Base-by-base conservation (phyloP, 495 filamentous ascomycete species). In the Margaritispora aquatica region DNA sequence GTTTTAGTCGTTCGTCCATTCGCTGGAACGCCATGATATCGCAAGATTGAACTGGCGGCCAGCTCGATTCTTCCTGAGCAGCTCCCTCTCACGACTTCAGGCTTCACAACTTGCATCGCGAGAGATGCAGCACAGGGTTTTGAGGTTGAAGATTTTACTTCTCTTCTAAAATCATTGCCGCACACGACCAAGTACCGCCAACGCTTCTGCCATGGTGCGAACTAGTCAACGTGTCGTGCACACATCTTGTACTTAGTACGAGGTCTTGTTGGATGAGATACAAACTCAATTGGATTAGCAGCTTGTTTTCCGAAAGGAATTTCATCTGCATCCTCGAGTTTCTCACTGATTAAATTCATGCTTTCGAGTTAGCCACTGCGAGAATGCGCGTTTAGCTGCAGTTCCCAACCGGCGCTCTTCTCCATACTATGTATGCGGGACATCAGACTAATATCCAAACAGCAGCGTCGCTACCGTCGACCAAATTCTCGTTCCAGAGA, bases 401-500 rank as follows among this genome's bases (percentile, higher is more conserved):
- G 76, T 93, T 94, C 65, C 89, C 83, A 84, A 85, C 87, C 85
- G 89, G 87, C 88, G 87, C 88, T 87, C 79, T 78, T 77, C 77
- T 74, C 73, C 60, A 79, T 83, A 74, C 73, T 31, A 51, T 72
- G 74, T 80, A 74, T 81, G 77, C 76, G 80, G 85, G 63, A 54
- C 63, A 87, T 80, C 80, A 85, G 82, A 89, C 84, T 80, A 74
- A 80, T 77, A 60, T 77, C 57, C n/a, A 65, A 62, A 66, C 64
- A 70, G 60, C 70, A 74, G 77, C 76, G 87, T 93, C 68, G 88
- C 93, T 48, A 93, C 91, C 73, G 71, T 88, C 76, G 88, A 96
- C 75, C 87, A 96, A 73, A 85, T 97, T 74, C 86, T 97, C 68
- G 91, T 96, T 71, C 92, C 92, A 58, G 92, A 96, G 86, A 97